phyloP scores from a whole-genome alignment of 75 land plant genomes.

The Cupressus sempervirens region DNA sequence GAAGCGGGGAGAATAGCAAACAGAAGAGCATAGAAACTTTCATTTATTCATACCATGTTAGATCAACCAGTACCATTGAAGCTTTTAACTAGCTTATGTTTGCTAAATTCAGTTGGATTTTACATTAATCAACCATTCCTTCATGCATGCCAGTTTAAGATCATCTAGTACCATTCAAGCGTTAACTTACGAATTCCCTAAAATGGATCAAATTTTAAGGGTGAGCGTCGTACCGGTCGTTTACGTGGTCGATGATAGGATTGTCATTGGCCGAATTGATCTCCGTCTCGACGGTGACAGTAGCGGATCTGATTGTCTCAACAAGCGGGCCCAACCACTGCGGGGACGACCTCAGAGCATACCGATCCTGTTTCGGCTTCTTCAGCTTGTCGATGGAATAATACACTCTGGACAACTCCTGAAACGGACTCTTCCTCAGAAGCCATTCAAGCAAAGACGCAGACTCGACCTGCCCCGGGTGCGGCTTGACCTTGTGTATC shows the following conservation, averaged over 20 bases:
- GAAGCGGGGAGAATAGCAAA: too few species aligned
- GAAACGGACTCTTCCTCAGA: constrained; percentile 25
- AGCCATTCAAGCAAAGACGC: constrained; percentile 41
- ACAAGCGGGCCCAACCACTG: constrained; percentile 25
- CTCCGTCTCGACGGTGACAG: constrained; percentile 16
- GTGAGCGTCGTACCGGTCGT: neutral
- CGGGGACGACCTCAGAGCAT: constrained; percentile 28
- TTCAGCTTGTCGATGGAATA: constrained; percentile 23
- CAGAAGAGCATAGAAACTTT: too few species aligned
- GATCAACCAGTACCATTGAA: too few species aligned
- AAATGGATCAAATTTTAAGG: too few species aligned
- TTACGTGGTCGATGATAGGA: neutral
- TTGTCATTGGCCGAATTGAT: constrained; percentile 23
- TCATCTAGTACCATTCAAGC: too few species aligned
- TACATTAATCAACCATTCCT: too few species aligned
- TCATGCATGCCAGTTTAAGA: too few species aligned
- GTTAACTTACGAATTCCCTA: too few species aligned
- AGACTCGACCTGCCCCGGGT: constrained; percentile 43
- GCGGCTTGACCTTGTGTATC: constrained; percentile 36
- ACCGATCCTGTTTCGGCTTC: constrained; percentile 17
- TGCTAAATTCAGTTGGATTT: too few species aligned
- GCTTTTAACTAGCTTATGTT: too few species aligned
- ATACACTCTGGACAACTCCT: constrained; percentile 22
- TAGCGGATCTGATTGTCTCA: constrained; percentile 21
- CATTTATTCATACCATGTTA: too few species aligned